These are phyloP conservation scores for Pisolithus sp. DNA, from an alignment of 768 basidiomycete species.

Conservation along the genomic window DNA sequence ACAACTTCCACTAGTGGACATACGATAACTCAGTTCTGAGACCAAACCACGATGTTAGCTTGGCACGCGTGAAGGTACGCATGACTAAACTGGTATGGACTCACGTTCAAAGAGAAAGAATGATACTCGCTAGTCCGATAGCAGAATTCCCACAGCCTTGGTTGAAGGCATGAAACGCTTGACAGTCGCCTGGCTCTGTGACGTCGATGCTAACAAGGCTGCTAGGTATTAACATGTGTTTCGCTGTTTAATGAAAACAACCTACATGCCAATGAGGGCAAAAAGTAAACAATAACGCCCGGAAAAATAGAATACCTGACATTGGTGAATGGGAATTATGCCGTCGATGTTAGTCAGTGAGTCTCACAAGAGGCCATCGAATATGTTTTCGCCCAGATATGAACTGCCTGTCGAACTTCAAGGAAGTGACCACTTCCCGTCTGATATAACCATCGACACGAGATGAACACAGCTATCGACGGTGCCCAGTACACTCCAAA, in stretches of 20 bases:
- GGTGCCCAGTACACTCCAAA: slow-evolving; percentile 47
- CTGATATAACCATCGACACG: slow-evolving; percentile 26
- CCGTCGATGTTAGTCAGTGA: not conserved
- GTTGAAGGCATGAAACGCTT: slow-evolving; percentile 63
- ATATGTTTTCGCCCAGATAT: slow-evolving; percentile 51
- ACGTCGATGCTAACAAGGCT: slow-evolving; percentile 58
- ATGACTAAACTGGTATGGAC: slow-evolving; percentile 14
- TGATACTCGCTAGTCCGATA: slow-evolving; percentile 65
- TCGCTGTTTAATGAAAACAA: slow-evolving; percentile 2
- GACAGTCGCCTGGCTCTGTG: slow-evolving; percentile 54
- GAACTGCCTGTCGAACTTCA: slow-evolving; percentile 61
- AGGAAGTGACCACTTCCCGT: slow-evolving; percentile 61
- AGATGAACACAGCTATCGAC: slow-evolving; percentile 5
- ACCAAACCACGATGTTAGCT: slow-evolving; percentile 65
- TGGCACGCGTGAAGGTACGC: not conserved
- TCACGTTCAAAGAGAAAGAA: slow-evolving; percentile 63
- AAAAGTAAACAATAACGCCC: slow-evolving; percentile 61
- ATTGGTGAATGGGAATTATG: not conserved
- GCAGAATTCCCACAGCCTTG: slow-evolving; percentile 59
- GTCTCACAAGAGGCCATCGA: slow-evolving; percentile 59
- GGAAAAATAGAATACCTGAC: slow-evolving; percentile 61
- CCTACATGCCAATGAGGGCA: slow-evolving; percentile 66
- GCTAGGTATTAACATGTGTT: not conserved
- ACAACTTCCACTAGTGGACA: slow-evolving; percentile 48
- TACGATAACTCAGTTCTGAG: slow-evolving; percentile 48